Base-by-base conservation (phyloP, 2,329 filamentous ascomycete species). In the Neonectria faginata region DNA sequence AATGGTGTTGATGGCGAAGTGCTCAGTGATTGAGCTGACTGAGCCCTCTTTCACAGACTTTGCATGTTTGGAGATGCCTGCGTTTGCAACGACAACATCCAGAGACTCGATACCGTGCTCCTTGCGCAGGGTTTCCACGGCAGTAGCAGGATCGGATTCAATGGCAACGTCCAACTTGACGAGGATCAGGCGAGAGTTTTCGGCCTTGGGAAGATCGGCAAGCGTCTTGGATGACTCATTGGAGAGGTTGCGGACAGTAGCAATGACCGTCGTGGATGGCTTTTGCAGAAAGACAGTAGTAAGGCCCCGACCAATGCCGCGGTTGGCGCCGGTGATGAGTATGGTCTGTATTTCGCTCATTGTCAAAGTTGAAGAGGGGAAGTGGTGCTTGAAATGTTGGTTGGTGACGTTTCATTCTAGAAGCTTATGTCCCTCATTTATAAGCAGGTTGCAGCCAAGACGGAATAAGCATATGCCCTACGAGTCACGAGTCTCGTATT, bases 221-320 rank as follows among this genome's bases (percentile, higher is more conserved):
- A 62, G 54, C 5, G 12, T 22, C 10, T 48, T n/a, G 3, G 57
- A 57, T 4, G 57, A 36, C 12, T 27, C 31, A 10, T 65, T 47
- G 8, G 25, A 33, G 3, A 48, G 41, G 22, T 65, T 27, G 8
- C 62, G 62, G 12, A 61, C 47, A 11, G 57, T 54, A 5, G n/a
- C 57, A 22, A 65, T 41, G 10, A 65, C 53, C 3, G 48, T 55
- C 11, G 53, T 57, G 68, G 86, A 86, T 67, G 86, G 81, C 20
- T 86, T 85, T 33, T 83, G 77, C 1, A 84, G 75, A 48, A 83
- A 76, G 0, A 67, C 58, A 39, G 70, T 71, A 29, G 80, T 66
- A 5, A 83, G 70, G 1, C 79, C 80, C 9, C 76, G 69, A 3
- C 81, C 81, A 8, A 83, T 74, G 51, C 81, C 81, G 60, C 80